Percentiles rank a stretch among this genome's conserved stretches.
Evolutionary conservation across 768 basidiomycete species (phyloP).

Genomic region (Xerocomellus intermedius): DNA sequence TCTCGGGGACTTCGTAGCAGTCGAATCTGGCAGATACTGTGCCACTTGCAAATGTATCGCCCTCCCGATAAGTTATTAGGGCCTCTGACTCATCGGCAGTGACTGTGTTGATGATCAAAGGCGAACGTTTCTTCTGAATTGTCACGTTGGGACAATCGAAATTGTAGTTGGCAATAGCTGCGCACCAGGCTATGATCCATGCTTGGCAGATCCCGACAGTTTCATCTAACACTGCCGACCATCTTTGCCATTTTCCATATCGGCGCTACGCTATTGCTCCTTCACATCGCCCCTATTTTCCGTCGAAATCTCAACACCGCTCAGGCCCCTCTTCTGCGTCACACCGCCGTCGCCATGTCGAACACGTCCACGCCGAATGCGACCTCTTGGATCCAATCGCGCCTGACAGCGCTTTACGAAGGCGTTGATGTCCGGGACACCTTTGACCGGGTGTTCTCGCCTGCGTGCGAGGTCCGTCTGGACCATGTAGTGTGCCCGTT

Average conservation of each 20-base stretch:
- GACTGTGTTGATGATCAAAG: no score
- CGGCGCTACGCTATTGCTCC: not conserved
- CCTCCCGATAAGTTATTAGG: no score
- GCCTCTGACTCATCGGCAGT: no score
- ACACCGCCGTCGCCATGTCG: not conserved
- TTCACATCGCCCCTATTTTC: not conserved
- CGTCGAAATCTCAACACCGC: not conserved
- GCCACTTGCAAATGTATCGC: no score
- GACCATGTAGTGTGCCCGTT: constrained; percentile 29
- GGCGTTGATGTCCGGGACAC: constrained; percentile 9
- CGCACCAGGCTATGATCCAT: not conserved
- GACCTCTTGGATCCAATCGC: constrained; percentile 32
- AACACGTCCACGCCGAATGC: not conserved
- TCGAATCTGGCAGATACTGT: not conserved
- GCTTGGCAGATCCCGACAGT: not conserved
- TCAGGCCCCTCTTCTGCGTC: not conserved
- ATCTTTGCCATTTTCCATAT: constrained; percentile 3
- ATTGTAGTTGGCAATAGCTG: no score
- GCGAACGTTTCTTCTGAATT: no score
- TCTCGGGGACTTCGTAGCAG: not conserved
- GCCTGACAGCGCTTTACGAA: constrained; percentile 30
- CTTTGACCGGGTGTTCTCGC: constrained; percentile 35
- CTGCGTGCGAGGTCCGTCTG: constrained; percentile 31
- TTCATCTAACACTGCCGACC: not conserved
- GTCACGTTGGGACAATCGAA: no score